Evolutionary conservation across 129 eudicot genomes (phyloP).

Genomic region (Chrysanthemum lavandulifolium): DNA sequence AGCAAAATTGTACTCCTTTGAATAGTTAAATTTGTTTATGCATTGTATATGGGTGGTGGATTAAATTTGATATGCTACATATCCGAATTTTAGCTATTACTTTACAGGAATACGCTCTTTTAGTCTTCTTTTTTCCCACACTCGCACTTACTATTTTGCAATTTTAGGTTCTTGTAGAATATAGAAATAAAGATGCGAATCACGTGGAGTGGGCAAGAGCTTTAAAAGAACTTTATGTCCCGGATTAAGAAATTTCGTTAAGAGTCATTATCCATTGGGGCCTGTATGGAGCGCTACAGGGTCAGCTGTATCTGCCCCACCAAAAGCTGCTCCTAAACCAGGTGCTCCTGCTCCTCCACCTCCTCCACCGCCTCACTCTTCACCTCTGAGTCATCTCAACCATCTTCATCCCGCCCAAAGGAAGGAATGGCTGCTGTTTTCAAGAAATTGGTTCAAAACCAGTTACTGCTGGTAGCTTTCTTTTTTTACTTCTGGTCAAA

Average conservation of each 20-base stretch:
- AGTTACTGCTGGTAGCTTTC: constrained; percentile 63
- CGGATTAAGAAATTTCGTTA: constrained; percentile 87
- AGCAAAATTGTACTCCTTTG: background rate
- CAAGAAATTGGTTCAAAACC: constrained; percentile 79
- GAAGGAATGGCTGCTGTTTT: constrained; percentile 90
- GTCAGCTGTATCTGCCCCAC: constrained; percentile 45
- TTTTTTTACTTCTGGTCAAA: background rate
- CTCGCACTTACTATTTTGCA: background rate
- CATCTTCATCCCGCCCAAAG: constrained; percentile 82
- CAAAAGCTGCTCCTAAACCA: constrained; percentile 53
- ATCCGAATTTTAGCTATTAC: background rate
- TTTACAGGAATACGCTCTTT: background rate
- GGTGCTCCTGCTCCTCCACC: constrained; percentile 83
- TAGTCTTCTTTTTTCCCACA: background rate
- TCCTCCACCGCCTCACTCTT: constrained; percentile 77
- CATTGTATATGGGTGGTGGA: too few relatives aligned
- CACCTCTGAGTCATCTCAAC: constrained; percentile 54
- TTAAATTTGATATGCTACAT: too few relatives aligned
- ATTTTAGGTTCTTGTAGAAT: constrained; percentile 76
- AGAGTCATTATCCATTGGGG: constrained; percentile 81
- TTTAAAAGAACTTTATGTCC: constrained; percentile 79
- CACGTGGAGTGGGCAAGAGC: constrained; percentile 99
- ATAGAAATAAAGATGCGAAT: constrained; percentile 73
- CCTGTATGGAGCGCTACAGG: constrained; percentile 96
- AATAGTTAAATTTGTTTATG: background rate